Evolutionary conservation across 2,329 filamentous ascomycete genomes (phyloP).

Genomic region (Neopestalotiopsis sp.): DNA sequence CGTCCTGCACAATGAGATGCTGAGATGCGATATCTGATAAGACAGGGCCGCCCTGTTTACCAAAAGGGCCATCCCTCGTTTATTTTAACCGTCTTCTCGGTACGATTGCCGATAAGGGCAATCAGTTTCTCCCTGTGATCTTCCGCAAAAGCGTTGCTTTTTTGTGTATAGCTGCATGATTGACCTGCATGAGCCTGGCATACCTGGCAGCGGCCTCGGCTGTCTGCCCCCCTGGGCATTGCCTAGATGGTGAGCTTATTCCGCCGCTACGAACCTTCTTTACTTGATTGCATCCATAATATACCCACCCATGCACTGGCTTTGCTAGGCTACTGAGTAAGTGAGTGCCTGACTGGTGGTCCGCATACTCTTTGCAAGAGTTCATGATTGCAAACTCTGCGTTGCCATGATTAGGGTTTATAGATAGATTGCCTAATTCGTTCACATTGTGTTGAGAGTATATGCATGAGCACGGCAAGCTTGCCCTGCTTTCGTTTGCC

Average conservation of each 20-base stretch:
- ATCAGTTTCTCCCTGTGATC: not conserved
- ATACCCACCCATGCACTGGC: not conserved
- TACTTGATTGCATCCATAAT: not conserved
- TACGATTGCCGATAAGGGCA: not conserved
- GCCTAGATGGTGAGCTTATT: not conserved
- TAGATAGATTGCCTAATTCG: constrained; percentile 3
- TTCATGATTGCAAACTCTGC: not conserved
- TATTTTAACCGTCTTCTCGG: not conserved
- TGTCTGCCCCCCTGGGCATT: not conserved
- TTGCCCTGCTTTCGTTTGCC: constrained; percentile 1
- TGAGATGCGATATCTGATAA: not conserved
- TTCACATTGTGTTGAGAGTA: not conserved
- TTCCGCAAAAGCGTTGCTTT: not conserved
- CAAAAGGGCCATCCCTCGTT: not conserved
- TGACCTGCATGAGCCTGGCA: not conserved
- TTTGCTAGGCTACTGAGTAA: too few relatives aligned
- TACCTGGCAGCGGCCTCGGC: not conserved
- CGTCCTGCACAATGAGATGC: not conserved
- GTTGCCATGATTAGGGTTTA: not conserved
- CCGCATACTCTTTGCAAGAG: too few relatives aligned
- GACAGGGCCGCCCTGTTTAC: not conserved
- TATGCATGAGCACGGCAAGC: not conserved
- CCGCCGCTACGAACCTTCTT: not conserved
- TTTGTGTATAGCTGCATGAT: not conserved
- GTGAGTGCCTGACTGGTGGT: too few relatives aligned